phyloP scores from a whole-genome alignment of 495 filamentous ascomycete genomes.

The Cercophora newfieldiana region DNA sequence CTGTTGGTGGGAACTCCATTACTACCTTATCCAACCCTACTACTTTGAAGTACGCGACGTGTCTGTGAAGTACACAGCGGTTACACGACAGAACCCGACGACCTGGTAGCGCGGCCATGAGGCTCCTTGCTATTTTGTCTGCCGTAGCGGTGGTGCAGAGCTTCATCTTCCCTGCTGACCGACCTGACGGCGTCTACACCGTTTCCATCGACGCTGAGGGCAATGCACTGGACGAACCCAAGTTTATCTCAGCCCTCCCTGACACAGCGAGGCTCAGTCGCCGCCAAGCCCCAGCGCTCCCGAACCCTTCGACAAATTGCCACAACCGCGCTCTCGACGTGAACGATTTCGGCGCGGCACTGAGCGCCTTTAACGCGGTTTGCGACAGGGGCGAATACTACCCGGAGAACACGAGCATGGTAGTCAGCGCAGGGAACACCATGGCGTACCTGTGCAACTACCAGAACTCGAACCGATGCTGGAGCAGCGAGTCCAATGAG shows the following conservation, averaged over 20 bases:
- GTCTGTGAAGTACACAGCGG: not conserved
- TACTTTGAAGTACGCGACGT: too few species aligned
- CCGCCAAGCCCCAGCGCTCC: not conserved
- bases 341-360: not conserved
- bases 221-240: not conserved
- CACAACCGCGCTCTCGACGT: not conserved
- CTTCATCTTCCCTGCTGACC: slow-evolving; percentile 11
- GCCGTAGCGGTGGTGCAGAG: not conserved
- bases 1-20: not conserved
- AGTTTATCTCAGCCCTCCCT: not conserved
- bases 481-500: slow-evolving; percentile 14
- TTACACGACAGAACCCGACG: not conserved
- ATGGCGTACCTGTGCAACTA: slow-evolving; percentile 13
- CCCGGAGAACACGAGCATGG: not conserved
- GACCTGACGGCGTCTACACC: slow-evolving; percentile 2
- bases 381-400: not conserved
- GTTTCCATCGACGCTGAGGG: slow-evolving; percentile 7
- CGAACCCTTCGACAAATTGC: slow-evolving; percentile 8
- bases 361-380: slow-evolving; percentile 6
- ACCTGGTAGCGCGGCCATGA: not conserved
- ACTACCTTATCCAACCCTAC: too few species aligned
- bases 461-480: slow-evolving; percentile 6
- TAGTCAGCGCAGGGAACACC: not conserved
- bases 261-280: not conserved
- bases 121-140: not conserved